Base-by-base conservation (phyloP, 768 basidiomycete genomes). In the Fistulinella prunicolor region DNA sequence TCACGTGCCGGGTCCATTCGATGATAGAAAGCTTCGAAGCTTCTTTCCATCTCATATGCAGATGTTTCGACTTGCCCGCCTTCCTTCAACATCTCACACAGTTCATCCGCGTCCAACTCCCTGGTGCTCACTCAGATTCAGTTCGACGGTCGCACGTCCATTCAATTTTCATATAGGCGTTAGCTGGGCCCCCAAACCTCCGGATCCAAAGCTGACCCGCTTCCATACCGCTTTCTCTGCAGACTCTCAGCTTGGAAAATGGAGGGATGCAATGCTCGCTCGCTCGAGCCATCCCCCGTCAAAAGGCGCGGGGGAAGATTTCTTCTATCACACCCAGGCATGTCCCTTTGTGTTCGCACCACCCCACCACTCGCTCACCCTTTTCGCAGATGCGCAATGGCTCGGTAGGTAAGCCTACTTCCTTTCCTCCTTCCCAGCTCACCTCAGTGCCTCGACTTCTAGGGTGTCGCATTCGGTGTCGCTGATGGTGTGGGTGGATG, bases 401-500 rank as follows among this genome's bases (percentile, higher is more conserved):
- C 47, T 90, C 89, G 74, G 89, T 91, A 74, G 71, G 84, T 78
- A 58, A 57, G 65, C 42, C 32, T 38, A 0, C 19, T 42, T 23
- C 12, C 4, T 32, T 35, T 17, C 34, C 17, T 19, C 43, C 49
- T 56, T 49, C 59, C 54, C 36, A 49, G 60, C 54, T 55, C 53
- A 49, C 54, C 68, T 42, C 65, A 61, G 36, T 54, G 17, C 38
- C 23, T 29, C 19, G 14, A 20, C 38, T 0, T 20, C n/a, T 24
- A 90, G 87, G 87, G 88, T 20, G 64, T 89, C 23, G 79, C 86
- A 2, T 74, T 96, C 44, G 92, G 90, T 30, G 80, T 96, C 5
- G 89, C 93, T 32, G 94, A 97, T 58, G 94, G 94, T 17, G 93
- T 96, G 4, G 93, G 93, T 2, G 93, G 94, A 17, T 97, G 94